These are phyloP conservation scores for Ceratocystis alfenasii DNA, from an alignment of 2,329 filamentous ascomycete species.

Conservation along the genomic window DNA sequence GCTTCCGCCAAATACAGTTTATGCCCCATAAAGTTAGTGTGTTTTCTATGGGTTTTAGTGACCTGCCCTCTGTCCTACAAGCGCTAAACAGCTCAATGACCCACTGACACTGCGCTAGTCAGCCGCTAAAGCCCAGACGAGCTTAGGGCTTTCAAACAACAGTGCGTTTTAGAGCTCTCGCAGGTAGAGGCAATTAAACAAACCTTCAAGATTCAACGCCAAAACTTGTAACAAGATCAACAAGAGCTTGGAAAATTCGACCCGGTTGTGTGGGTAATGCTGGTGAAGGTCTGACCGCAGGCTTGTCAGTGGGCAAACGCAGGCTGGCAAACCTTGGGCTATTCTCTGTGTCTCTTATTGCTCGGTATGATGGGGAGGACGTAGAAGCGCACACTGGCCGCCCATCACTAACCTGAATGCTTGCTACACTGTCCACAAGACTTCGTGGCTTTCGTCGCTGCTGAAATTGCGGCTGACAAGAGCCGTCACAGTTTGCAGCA, in stretches of 20 bases:
- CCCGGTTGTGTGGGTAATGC: neutral
- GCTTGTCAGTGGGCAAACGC: neutral
- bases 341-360: too few relatives aligned
- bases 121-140: neutral
- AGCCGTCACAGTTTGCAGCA: neutral
- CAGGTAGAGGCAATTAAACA: neutral
- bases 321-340: too few relatives aligned
- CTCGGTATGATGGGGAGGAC: too few relatives aligned
- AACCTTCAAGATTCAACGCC: neutral
- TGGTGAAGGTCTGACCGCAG: neutral
- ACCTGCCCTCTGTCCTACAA: neutral
- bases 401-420: too few relatives aligned
- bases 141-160: neutral
- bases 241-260: neutral
- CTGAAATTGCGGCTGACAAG: slow-evolving; percentile 3
- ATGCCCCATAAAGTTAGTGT: slow-evolving; percentile 3
- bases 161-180: neutral
- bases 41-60: neutral
- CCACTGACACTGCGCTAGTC: neutral
- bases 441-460: neutral
- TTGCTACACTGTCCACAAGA: too few relatives aligned
- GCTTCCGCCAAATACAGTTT: neutral
- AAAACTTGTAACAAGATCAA: neutral
- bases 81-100: neutral
- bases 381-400: too few relatives aligned